Base-by-base conservation (phyloP, 768 basidiomycete genomes). In the Xerocomus potaroensis region DNA sequence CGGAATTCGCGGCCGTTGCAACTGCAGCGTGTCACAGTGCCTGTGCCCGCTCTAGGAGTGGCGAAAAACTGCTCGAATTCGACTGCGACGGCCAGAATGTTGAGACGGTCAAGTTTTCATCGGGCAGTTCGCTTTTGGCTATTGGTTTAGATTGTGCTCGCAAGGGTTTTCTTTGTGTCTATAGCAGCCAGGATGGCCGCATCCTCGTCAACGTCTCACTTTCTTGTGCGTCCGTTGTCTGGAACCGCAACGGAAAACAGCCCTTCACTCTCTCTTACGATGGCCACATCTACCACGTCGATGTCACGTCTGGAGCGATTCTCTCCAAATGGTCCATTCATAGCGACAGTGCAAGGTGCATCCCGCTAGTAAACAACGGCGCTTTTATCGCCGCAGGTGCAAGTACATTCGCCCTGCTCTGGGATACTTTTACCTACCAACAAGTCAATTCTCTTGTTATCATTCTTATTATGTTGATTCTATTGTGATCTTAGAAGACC, bases 341-440 rank as follows among this genome's bases (percentile, higher is more conserved):
- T 1, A 10, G 10, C 5, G 18, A 19, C 31, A 31, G 8, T 7
- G 4, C 31, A 4, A 11, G 10, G 12, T 45, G 39, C 26, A 52
- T 52, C 4, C 15, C 43, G 1, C n/a, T 52, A 4, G 29, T 43
- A 11, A 16, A 19, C 16, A 41, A 50, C 6, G 43, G 34, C 4
- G n/a, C 15, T 11, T 45, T 51, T 6, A 19, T 53, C 21, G 51
- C 41, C 22, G 35, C 29, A 12, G 44, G 34, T 8, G 31, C 9
- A 5, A 14, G n/a, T 1, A 18, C 33, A 12, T 50, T 43, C 0
- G 43, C 51, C 18, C 38, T 43, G 1, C 45, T 52, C 18, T 45
- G 48, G 51, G 48, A 52, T 11, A 45, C 34, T 2, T n/a, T 24
- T 2, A 52, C 51, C 5, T 34, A 6, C 29, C 24, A 45, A 14